Evolutionary conservation across 169 alveolate genomes (phyloP), one percentile per base, ranked within the genome.

Genomic region (Babesia bovis): DNA sequence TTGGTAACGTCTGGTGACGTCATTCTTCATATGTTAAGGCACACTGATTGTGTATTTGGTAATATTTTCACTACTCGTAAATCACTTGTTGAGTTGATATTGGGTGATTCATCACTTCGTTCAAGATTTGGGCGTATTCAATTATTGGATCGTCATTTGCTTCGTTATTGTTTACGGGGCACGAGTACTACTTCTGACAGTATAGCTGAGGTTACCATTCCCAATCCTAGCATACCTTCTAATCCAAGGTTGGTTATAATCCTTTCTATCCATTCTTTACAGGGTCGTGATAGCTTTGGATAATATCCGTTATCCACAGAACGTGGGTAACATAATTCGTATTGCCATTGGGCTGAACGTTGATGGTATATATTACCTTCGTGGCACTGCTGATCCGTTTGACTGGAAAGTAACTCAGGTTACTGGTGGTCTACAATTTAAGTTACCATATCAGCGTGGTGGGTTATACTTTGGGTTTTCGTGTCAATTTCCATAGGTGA

Each of bases 351-450:
- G 90, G 19, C 57, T 89, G 65, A 74, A 74, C 65, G 59, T 89
- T 13, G 93, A 89, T 66, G 76, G 26, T n/a, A 19, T 89, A 23
- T 84, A 65, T 60, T 84, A 84, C 51, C 47, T 82, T 38, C 72
- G 66, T 17, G 85, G 88, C 40, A 89, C 91, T 5, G 90, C 88
- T 42, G 91, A 89, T 23, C 93, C 90, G 10, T 89, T 76, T 49
- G 85, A 89, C 55, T 84, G 85, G 77, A 84, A 89, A 74, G 91
- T 85, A 21, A 51, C 90, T 21, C 83, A 49, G 5, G 47, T 84
- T 45, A 89, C 93, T 10, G 88, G 81, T 0, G 93, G 93, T 2
- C 47, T 78, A 42, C 93, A 89, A 83, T 75, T 67, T 35, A 32
- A 57, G 63, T 63, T 89, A 30, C 91, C 93, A 26, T 66, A 84